phyloP scores from a whole-genome alignment of 495 filamentous ascomycete genomes.

The Tuber magnatum region DNA sequence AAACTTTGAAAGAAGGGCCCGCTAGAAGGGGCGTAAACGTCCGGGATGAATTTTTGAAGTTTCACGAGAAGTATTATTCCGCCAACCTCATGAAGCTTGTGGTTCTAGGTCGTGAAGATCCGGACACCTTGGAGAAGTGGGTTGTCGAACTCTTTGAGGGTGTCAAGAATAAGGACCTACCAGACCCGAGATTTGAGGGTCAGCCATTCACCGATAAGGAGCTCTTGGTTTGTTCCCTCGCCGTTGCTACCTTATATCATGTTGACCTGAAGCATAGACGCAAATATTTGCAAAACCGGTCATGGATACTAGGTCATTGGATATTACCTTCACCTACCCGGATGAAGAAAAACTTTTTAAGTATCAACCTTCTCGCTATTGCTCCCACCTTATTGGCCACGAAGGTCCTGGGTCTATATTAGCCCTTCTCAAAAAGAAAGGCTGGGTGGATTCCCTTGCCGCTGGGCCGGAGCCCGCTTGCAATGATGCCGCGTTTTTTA shows the following conservation, averaged over 20 bases:
- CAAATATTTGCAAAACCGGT: constrained; percentile 94
- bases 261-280: constrained; percentile 59
- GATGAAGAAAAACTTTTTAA: constrained; percentile 81
- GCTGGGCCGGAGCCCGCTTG: constrained; percentile 71
- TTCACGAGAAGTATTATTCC: constrained; percentile 85
- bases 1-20: constrained; percentile 79
- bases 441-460: constrained; percentile 83
- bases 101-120: constrained; percentile 75
- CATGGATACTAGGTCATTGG: constrained; percentile 80
- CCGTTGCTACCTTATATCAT: constrained; percentile 5
- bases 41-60: constrained; percentile 87
- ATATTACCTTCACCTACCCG: constrained; percentile 79
- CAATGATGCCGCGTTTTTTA: constrained; percentile 78
- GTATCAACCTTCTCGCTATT: constrained; percentile 78
- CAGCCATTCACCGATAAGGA: constrained; percentile 37
- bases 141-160: constrained; percentile 75
- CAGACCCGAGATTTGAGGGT: constrained; percentile 40
- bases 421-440: constrained; percentile 87
- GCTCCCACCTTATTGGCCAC: constrained; percentile 90
- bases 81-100: constrained; percentile 96
- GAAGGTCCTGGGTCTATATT: constrained; percentile 96
- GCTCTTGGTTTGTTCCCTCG: constrained; percentile 31
- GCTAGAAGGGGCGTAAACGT: constrained; percentile 77
- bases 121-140: constrained; percentile 86
- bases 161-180: constrained; percentile 76